These are phyloP conservation scores for Stephanodiscus triporus DNA, from an alignment of 108 stramenopile genomes.

Conservation along the genomic window DNA sequence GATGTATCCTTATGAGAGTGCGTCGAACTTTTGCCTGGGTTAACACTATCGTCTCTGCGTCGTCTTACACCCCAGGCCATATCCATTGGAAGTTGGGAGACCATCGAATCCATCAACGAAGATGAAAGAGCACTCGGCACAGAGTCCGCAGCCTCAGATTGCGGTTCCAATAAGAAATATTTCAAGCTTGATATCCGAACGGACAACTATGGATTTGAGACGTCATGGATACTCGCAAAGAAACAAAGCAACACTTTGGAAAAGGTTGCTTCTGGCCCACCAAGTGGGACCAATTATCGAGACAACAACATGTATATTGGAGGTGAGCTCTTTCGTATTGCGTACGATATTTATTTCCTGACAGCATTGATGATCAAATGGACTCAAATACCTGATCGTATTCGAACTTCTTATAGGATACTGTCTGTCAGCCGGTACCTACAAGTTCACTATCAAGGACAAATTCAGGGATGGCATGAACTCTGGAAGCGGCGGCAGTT, in stretches of 20 bases:
- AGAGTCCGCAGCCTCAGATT: background rate
- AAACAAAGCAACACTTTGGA: background rate
- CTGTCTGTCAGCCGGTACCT: slow-evolving; percentile 25
- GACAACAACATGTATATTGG: slow-evolving; percentile 14
- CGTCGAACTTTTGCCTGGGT: background rate
- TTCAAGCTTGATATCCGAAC: slow-evolving; percentile 18
- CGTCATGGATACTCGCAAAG: slow-evolving; percentile 15
- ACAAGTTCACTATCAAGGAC: slow-evolving; percentile 26
- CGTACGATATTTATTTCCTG: too few relatives aligned
- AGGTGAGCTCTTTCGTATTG: background rate
- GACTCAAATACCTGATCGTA: background rate
- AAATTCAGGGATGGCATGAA: slow-evolving; percentile 38
- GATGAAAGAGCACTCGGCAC: background rate
- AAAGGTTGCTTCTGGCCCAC: slow-evolving; percentile 19
- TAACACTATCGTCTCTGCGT: background rate
- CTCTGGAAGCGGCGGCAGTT: slow-evolving; percentile 17
- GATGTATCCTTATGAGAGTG: background rate
- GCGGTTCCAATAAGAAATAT: slow-evolving; percentile 2
- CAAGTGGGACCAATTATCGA: slow-evolving; percentile 21
- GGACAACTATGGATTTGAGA: slow-evolving; percentile 35
- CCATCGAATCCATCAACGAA: background rate
- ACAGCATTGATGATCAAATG: too few relatives aligned
- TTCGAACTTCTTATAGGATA: slow-evolving; percentile 8
- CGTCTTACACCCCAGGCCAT: background rate
- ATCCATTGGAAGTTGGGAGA: background rate